Evolutionary conservation across 345 rosid species (phyloP), one percentile per base, ranked within the genome.

Genomic region (Moringa oleifera): DNA sequence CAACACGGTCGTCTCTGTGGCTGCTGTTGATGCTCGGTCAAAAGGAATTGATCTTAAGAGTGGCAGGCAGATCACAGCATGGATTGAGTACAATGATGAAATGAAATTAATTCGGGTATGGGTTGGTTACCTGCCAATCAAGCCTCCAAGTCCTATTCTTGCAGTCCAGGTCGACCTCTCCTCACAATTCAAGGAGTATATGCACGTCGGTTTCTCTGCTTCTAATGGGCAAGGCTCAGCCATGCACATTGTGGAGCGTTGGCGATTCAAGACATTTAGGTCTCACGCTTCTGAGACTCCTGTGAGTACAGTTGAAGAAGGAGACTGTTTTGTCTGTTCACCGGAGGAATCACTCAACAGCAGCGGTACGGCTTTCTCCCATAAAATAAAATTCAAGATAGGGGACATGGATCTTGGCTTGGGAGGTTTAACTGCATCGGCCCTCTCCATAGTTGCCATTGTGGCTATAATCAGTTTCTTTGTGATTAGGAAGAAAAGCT

Each of bases 191-290:
- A 84, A 79, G 55, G 91, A 90, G 80, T 88, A 61, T 25, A 88
- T 90, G 97, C 82, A 85, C 52, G 91, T 90, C 0, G 97, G 95
- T 11, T 90, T 90, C 82, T 77, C 95, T 0, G 95, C 91, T 64
- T 83, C 95, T 0, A 90, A 84, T 49, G 79, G 93, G 23, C 75
- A 64, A 57, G 97, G 97, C 24, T 87, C 95, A 0, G 87, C 95
- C 16, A 25, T 63, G 58, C 89, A 90, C 20, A 50, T 80, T 22
- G 65, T 90, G 45, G 69, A 83, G 55, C 76, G 79, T 21, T 90
- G 95, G 97, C 71, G 75, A 55, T 85, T 90, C 68, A 79, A 50
- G 59, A 85, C 97, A 13, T 82, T 72, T 31, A 72, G 64, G n/a
- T 76, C 82, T 67, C 51, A 64, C 31, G 54, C 72, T 57, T 21